Percentiles rank a stretch among this genome's conserved stretches.
These are phyloP conservation scores for Rhizodiscina lignyota DNA, from an alignment of 495 filamentous ascomycete genomes.

Conservation along the genomic window DNA sequence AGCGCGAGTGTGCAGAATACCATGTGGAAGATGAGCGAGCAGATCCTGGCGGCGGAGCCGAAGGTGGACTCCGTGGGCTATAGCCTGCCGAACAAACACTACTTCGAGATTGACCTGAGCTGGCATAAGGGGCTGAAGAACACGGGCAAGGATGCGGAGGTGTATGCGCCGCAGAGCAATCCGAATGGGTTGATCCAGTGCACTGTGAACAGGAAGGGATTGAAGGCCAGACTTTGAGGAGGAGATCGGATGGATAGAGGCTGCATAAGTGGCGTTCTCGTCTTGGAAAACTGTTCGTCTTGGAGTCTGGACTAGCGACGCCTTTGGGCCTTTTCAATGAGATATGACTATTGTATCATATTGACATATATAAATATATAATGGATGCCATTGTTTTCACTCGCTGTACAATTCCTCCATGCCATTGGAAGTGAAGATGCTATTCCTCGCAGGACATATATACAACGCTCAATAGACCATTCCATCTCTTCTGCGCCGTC, in stretches of 20 bases:
- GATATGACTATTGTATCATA: constrained; percentile 1
- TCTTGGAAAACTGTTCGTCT: too few species aligned
- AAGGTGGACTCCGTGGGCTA: constrained; percentile 62
- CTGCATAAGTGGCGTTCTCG: background rate
- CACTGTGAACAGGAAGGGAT: constrained; percentile 53
- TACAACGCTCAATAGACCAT: too few species aligned
- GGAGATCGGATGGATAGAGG: too few species aligned
- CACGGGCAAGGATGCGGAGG: constrained; percentile 89
- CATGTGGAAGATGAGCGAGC: constrained; percentile 95
- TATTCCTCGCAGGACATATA: too few species aligned
- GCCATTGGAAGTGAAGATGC: too few species aligned
- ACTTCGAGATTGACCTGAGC: constrained; percentile 89
- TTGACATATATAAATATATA: constrained; percentile 1
- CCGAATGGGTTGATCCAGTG: constrained; percentile 95
- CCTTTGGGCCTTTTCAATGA: constrained; percentile 1
- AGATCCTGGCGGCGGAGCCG: constrained; percentile 63
- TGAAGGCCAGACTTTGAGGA: constrained; percentile 23
- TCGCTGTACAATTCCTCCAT: too few species aligned
- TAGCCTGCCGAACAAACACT: constrained; percentile 90
- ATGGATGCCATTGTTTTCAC: too few species aligned
- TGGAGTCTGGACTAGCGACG: too few species aligned
- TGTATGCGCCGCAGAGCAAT: constrained; percentile 81
- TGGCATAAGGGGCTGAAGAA: constrained; percentile 98
- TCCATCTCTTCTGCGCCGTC: too few species aligned
- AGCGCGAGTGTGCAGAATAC: constrained; percentile 89